phyloP scores from a whole-genome alignment of 2,329 filamentous ascomycete genomes.

The Bertia moriformis region DNA sequence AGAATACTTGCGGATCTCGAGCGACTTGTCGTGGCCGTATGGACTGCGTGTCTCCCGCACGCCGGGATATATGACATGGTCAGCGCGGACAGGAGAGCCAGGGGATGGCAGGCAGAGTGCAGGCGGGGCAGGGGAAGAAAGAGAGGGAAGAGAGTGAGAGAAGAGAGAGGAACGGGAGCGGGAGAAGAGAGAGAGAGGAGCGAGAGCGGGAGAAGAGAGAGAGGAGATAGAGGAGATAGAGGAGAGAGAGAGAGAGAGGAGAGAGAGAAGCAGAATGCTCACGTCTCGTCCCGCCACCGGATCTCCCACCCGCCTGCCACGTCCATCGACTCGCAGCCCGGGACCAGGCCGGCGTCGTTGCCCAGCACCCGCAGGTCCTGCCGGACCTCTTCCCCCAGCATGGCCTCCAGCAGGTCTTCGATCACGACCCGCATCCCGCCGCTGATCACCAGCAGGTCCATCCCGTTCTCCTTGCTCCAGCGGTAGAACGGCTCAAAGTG shows the following conservation, averaged over 20 bases:
- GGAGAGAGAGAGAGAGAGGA: constrained; percentile 2
- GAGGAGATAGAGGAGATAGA: constrained; percentile 3
- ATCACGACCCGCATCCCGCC: constrained; percentile 91
- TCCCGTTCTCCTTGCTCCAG: constrained; percentile 68
- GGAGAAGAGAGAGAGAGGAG: too few species aligned
- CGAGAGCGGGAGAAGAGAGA: constrained; percentile 3
- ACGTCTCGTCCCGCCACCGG: constrained; percentile 74
- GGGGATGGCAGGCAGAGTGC: too few species aligned
- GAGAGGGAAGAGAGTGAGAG: too few species aligned
- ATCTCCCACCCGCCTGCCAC: constrained; percentile 78
- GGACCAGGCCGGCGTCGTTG: constrained; percentile 57
- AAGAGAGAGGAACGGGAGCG: neutral
- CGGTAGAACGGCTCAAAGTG: constrained; percentile 76
- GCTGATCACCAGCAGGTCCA: constrained; percentile 82
- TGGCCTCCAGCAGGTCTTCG: constrained; percentile 61
- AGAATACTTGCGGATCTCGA: constrained; percentile 79
- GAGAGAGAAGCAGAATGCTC: constrained; percentile 12
- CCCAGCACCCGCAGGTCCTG: constrained; percentile 77
- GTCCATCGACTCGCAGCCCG: constrained; percentile 60
- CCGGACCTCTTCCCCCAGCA: constrained; percentile 63
- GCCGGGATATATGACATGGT: neutral
- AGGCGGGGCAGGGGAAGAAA: too few species aligned
- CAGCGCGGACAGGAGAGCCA: too few species aligned
- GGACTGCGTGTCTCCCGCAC: constrained; percentile 43
- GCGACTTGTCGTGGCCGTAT: constrained; percentile 93